These are phyloP conservation scores for Myriosclerotinia curreyana DNA, from an alignment of 2,329 filamentous ascomycete species.

Conservation along the genomic window DNA sequence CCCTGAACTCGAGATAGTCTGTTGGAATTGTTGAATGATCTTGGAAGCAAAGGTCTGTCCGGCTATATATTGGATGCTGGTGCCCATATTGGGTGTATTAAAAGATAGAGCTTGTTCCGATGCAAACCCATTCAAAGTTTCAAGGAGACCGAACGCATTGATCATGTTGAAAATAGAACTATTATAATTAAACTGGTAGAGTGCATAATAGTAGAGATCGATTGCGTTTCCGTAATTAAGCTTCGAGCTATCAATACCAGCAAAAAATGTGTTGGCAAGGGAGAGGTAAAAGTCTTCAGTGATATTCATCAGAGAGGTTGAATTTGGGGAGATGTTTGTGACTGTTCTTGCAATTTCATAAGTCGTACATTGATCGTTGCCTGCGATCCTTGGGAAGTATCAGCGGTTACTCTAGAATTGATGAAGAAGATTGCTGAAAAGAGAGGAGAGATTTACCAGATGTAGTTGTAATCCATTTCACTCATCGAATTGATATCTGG, in stretches of 20 bases:
- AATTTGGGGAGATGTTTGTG: conserved; percentile 18
- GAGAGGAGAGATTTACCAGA: neutral
- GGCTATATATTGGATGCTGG: conserved; percentile 44
- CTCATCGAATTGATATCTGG: conserved; percentile 44
- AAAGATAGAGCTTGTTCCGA: conserved; percentile 60
- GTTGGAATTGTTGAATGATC: conserved; percentile 45
- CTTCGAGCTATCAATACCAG: conserved; percentile 20
- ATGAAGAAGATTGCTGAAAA: neutral
- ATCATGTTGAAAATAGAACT: conserved; percentile 44
- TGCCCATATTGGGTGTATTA: conserved; percentile 58
- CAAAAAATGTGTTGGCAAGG: conserved; percentile 30
- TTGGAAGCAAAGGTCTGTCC: conserved; percentile 52
- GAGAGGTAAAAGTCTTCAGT: conserved; percentile 30
- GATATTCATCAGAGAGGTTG: neutral
- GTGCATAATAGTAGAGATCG: conserved; percentile 58
- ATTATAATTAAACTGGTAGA: conserved; percentile 54
- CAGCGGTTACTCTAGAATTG: neutral
- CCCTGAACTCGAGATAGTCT: conserved; percentile 42
- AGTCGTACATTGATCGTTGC: conserved; percentile 31
- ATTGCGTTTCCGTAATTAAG: conserved; percentile 46
- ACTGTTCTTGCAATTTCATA: conserved; percentile 25
- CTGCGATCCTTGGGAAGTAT: conserved; percentile 30
- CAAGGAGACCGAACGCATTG: conserved; percentile 45
- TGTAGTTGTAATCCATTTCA: conserved; percentile 16
- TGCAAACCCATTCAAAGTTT: conserved; percentile 61